Base-by-base conservation (phyloP, 768 basidiomycete species). In the Daedaleopsis nitida region DNA sequence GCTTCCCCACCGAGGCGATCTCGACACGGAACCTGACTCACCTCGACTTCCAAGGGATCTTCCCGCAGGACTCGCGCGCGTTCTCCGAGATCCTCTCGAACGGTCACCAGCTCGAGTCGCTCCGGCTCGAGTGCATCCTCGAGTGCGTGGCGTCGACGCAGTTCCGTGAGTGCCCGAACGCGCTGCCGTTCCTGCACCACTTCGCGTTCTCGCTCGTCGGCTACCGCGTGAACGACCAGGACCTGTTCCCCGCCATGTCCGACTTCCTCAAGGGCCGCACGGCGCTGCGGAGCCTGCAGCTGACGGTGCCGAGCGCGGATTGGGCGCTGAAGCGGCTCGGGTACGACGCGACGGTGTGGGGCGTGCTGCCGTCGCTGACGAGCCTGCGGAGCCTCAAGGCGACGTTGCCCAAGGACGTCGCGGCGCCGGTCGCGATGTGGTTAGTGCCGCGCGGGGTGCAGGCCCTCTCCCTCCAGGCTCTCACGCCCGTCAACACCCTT, bases 311-410 rank as follows among this genome's bases (percentile, higher is more conserved):
- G 24, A 65, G 59, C 49, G 66, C 67, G 14, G 73, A 75, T 21
- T 81, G 83, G 52, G 79, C 78, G 53, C 81, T 83, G 64, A 76
- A 76, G 62, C 76, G 79, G 8, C 78, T 86, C 11, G 89, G 89
- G 27, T 89, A 87, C 64, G 85, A 89, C 63, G 86, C 88, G 0
- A 81, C 85, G 1, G 78, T 85, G 8, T 90, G 87, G 88, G 88
- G 88, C 11, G 84, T 89, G 9, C 75, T 91, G 11, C 88, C 88
- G 0, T 80, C 80, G 6, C 72, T 91, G 24, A 71, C 74, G 17
- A 76, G 76, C 13, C 70, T 91, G 53, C 79, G 73, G n/a, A 80
- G 78, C 42, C 69, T 91, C 57, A 80, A 77, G 54, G 86, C 89
- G 56, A 83, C 83, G 5, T 83, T 89, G 66, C 88, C 89, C 1